Evolutionary conservation across 768 basidiomycete genomes (phyloP).

Genomic region (Dentipellis sp.): DNA sequence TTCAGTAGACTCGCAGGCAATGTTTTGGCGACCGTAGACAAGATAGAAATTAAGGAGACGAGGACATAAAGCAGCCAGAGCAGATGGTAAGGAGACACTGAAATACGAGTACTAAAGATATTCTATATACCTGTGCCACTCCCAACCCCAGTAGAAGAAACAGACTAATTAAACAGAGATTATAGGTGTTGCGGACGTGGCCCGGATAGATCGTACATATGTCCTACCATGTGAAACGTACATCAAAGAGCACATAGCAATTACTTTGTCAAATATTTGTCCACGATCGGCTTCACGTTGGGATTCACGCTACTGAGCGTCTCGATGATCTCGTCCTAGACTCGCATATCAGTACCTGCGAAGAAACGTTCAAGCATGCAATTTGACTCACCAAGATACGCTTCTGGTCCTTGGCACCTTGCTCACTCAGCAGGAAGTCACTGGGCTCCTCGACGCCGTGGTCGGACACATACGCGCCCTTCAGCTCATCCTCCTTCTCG

Average conservation of each 20-base stretch:
- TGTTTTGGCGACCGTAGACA: no score
- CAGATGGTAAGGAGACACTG: no score
- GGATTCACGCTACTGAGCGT: background rate
- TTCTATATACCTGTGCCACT: no score
- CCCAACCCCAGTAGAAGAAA: no score
- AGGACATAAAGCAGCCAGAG: no score
- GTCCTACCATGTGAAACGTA: background rate
- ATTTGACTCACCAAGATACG: background rate
- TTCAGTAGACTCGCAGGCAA: no score
- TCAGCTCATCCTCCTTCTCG: background rate
- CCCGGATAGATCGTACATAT: no score
- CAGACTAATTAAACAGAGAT: no score
- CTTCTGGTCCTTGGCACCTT: background rate
- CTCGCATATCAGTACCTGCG: background rate
- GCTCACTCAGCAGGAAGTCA: constrained; percentile 1
- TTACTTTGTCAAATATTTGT: background rate
- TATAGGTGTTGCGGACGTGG: no score
- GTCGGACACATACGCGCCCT: background rate
- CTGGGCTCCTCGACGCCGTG: background rate
- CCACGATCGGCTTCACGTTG: background rate
- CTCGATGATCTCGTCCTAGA: background rate
- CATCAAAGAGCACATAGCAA: background rate
- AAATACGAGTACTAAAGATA: no score
- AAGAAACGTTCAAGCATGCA: background rate
- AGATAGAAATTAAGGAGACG: no score